Base-by-base conservation (phyloP, 345 rosid genomes). In the Iberis pinnata region DNA sequence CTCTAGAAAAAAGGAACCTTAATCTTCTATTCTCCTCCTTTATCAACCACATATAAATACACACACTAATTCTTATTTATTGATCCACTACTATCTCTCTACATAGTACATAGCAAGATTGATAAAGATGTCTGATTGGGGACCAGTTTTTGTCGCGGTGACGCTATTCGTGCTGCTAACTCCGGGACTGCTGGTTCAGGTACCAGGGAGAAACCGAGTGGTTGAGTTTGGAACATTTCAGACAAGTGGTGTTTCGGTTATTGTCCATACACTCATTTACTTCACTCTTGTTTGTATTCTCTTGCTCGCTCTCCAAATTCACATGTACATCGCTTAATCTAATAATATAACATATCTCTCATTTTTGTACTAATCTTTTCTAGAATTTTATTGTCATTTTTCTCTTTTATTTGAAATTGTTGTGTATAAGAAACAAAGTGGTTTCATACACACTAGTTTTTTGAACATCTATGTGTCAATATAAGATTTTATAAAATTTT, bases 151-250 rank as follows among this genome's bases (percentile, higher is more conserved):
- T 24, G 81, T 92, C 9, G 95, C 88, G 26, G 93, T 83, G 63
- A 70, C 83, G 65, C 80, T 92, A 0, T 92, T 85, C 65, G 71
- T 92, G 62, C 68, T 92, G 33, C 71, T 92, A 16, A 80, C 86
- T 11, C 97, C 98, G 3, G 97, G 98, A 14, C 57, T 92, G 52
- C 80, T 92, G 61, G 53, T 88, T 65, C 94, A 88, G 74, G 13
- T 88, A 6, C 98, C 98, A 0, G 94, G 95, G 4, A 71, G 46
- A 4, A 40, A 51, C 16, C 58, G 73, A 18, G 63, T 18, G 57
- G 53, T 92, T 3, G 97, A 88, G 76, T 92, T 92, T 43, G 82
- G 97, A 18, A 92, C 80, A 67, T 83, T 92, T 60, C 86, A 88
- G 58, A 88, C 95, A 3, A 88, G 93, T 70, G 95, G 95, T 16